Conservation (phyloP, 352 stramenopile genomes). For the Phytophthora ramorum region DNA sequence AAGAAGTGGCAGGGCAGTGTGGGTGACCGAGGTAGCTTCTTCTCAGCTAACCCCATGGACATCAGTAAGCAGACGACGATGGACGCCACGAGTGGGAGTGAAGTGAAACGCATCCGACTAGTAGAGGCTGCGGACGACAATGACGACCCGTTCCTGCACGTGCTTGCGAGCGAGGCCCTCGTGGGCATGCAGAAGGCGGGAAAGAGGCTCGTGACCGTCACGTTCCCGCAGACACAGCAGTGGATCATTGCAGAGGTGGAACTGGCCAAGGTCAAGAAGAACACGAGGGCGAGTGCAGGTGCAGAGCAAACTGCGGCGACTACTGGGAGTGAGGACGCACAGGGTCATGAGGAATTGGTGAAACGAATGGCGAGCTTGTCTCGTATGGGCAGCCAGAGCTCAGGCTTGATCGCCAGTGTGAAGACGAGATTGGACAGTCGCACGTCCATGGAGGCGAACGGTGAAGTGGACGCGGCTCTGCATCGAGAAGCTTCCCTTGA, state of each 20-base stretch:
- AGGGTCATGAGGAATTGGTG: constrained; percentile 62
- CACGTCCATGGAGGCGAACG: constrained; percentile 21
- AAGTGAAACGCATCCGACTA: constrained; percentile 64
- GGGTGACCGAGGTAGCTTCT: constrained; percentile 40
- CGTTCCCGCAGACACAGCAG: constrained; percentile 50
- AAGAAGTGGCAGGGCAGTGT: constrained; percentile 55
- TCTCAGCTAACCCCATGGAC: constrained; percentile 62
- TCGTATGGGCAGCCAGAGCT: constrained; percentile 58
- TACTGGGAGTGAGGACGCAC: constrained; percentile 11
- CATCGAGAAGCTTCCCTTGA: constrained; percentile 19
- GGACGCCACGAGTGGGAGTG: constrained; percentile 32
- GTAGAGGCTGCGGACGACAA: constrained; percentile 12
- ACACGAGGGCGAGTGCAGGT: constrained; percentile 30
- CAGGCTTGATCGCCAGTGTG: constrained; percentile 65
- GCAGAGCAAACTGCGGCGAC: background rate
- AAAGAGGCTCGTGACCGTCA: constrained; percentile 62
- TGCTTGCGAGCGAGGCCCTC: constrained; percentile 56
- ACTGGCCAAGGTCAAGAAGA: constrained; percentile 84
- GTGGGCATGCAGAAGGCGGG: constrained; percentile 70
- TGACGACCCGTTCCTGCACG: constrained; percentile 36
- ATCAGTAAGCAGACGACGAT: constrained; percentile 37
- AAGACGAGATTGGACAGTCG: constrained; percentile 41
- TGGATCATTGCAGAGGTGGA: constrained; percentile 76
- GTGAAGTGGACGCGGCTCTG: constrained; percentile 13
- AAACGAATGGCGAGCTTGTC: constrained; percentile 80